Percentiles rank a stretch among this genome's conserved stretches.
Conservation (phyloP, 371 early-diverging fungal species). For the Actinomucor elegans region DNA sequence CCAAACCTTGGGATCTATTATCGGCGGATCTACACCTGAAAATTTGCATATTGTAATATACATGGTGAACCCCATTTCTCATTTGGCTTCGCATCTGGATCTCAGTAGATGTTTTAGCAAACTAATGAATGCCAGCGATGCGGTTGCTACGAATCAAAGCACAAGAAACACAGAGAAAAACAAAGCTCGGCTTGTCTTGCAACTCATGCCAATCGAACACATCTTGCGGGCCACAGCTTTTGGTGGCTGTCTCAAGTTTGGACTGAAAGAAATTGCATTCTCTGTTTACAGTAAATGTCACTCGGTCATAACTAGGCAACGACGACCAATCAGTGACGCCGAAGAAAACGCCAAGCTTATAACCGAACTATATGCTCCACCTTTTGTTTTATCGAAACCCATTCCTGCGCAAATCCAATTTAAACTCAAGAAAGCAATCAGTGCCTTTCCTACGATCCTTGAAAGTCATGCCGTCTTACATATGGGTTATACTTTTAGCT, state of each 20-base stretch:
- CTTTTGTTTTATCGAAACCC: conserved; percentile 52
- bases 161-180: conserved; percentile 1
- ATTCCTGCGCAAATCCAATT: conserved; percentile 41
- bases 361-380: conserved; percentile 50
- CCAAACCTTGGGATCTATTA: conserved; percentile 44
- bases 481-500: conserved; percentile 57
- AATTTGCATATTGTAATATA: conserved; percentile 55
- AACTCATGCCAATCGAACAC: conserved; percentile 64
- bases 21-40: conserved; percentile 32
- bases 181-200: conserved; percentile 48
- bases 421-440: conserved; percentile 34
- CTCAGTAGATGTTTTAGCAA: conserved; percentile 57
- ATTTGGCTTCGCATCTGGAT: conserved; percentile 51
- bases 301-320: conserved; percentile 28
- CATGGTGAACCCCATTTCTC: conserved; percentile 55
- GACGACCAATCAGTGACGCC: not conserved
- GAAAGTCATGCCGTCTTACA: conserved; percentile 47
- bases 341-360: not conserved
- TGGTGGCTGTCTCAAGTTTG: conserved; percentile 57
- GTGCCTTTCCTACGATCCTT: conserved; percentile 26
- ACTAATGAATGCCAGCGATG: conserved; percentile 32
- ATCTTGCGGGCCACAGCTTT: conserved; percentile 49
- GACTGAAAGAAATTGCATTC: conserved; percentile 63
- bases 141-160: not conserved
- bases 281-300: conserved; percentile 61